A percentile compares a stretch with the other conserved stretches of the same genome.
These are phyloP conservation scores for Iberis amara DNA, from an alignment of 441 rosid species.

Conservation along the genomic window DNA sequence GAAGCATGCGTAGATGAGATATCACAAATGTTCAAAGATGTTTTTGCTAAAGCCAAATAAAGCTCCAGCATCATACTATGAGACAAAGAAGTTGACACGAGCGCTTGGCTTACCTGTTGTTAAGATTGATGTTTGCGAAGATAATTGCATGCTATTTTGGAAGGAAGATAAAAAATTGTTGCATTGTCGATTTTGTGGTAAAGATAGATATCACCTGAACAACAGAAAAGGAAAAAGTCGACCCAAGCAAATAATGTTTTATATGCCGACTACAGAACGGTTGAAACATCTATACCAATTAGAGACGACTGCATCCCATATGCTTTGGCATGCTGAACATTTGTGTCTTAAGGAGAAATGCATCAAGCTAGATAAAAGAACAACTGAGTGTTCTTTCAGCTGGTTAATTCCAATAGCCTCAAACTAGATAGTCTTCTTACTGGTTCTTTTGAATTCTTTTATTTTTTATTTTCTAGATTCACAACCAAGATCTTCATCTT, in stretches of 20 bases:
- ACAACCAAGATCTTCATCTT: too few species aligned
- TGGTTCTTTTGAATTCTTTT: too few species aligned
- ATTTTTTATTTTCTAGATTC: too few species aligned
- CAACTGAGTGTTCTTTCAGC: too few species aligned
- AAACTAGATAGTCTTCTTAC: too few species aligned
- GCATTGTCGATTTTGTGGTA: neutral
- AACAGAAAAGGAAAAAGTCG: neutral
- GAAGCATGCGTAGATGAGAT: neutral
- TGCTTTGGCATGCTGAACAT: neutral
- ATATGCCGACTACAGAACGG: neutral
- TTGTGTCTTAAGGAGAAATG: neutral
- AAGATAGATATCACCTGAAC: neutral
- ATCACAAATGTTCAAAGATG: neutral
- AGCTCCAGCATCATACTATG: neutral
- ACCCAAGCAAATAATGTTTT: neutral
- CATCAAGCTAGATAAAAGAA: too few species aligned
- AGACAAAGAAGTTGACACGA: neutral
- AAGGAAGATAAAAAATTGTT: neutral
- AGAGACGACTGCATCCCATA: neutral
- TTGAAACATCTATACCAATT: neutral
- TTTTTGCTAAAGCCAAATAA: neutral
- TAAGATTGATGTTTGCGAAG: conserved; percentile 6
- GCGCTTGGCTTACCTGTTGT: neutral
- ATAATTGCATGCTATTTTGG: conserved; percentile 8
- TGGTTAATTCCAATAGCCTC: too few species aligned